Conservation (phyloP, 441 rosid species). For the Populus hybrid region DNA sequence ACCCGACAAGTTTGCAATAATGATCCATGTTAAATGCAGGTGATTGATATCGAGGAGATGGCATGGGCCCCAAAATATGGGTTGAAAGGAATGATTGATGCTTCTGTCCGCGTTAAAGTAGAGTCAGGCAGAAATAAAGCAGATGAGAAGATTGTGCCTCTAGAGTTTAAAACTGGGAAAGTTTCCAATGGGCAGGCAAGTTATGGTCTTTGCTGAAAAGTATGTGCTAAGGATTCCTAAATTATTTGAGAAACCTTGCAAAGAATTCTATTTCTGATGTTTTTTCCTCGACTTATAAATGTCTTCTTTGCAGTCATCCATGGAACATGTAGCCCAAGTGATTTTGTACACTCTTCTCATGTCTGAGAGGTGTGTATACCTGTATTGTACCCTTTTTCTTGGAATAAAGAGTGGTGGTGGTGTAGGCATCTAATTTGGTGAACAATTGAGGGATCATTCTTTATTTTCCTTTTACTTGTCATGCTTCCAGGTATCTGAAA, state of each 20-base stretch:
- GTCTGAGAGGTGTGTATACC: conserved; percentile 86
- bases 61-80: conserved; percentile 99
- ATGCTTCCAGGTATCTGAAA: conserved; percentile 62
- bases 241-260: conserved; percentile 8
- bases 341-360: conserved; percentile 94
- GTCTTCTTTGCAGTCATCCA: conserved; percentile 60
- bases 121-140: conserved; percentile 47
- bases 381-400: conserved; percentile 22
- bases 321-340: conserved; percentile 97
- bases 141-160: conserved; percentile 68
- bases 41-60: conserved; percentile 98
- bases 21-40: conserved; percentile 42
- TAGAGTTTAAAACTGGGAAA: conserved; percentile 98
- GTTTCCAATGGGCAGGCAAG: conserved; percentile 77
- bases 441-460: conserved; percentile 10
- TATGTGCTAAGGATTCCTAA: background rate
- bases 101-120: conserved; percentile 72
- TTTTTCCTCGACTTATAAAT: conserved; percentile 15
- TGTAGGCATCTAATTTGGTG: background rate
- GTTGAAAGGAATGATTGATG: conserved; percentile 96
- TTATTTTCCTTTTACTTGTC: conserved; percentile 18
- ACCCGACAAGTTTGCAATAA: background rate
- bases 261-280: background rate
- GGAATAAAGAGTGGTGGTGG: background rate
- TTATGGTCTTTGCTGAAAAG: conserved; percentile 17